Conservation (phyloP, 2,329 filamentous ascomycete genomes). For the Scedosporium aurantiacum region DNA sequence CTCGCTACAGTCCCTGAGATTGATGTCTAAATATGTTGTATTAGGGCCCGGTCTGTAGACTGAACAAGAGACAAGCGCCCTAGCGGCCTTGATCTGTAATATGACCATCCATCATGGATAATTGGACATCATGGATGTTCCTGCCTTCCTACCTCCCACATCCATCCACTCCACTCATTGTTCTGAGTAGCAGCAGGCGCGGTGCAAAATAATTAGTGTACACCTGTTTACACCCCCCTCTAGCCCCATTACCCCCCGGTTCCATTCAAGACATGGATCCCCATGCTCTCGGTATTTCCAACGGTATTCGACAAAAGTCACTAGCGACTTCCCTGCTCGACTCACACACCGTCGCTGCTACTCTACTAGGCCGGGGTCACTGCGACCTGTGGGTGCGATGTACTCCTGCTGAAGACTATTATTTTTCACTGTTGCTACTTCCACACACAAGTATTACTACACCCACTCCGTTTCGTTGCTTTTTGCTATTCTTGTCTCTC, state of each 20-base stretch:
- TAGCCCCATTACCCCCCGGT: neutral
- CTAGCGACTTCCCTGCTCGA: too few relatives aligned
- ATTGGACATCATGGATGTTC: neutral
- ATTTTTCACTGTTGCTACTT: neutral
- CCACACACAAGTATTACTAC: neutral
- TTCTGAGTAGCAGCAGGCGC: too few relatives aligned
- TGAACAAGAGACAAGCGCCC: neutral
- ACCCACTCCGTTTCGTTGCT: neutral
- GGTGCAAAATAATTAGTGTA: too few relatives aligned
- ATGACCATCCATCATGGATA: neutral
- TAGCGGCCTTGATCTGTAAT: neutral
- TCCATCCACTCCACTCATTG: neutral
- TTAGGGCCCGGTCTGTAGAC: neutral
- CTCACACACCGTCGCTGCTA: too few relatives aligned
- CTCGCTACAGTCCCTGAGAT: neutral
- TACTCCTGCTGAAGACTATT: neutral
- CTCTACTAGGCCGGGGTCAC: too few relatives aligned
- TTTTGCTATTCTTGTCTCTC: neutral
- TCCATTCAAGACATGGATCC: neutral
- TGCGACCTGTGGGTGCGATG: neutral
- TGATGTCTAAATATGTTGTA: neutral
- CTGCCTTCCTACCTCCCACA: neutral
- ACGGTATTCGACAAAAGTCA: neutral
- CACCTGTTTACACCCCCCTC: neutral
- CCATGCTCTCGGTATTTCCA: constrained; percentile 1